phyloP scores from a whole-genome alignment of 2,329 filamentous ascomycete genomes.

The Clarireedia monteithiana region DNA sequence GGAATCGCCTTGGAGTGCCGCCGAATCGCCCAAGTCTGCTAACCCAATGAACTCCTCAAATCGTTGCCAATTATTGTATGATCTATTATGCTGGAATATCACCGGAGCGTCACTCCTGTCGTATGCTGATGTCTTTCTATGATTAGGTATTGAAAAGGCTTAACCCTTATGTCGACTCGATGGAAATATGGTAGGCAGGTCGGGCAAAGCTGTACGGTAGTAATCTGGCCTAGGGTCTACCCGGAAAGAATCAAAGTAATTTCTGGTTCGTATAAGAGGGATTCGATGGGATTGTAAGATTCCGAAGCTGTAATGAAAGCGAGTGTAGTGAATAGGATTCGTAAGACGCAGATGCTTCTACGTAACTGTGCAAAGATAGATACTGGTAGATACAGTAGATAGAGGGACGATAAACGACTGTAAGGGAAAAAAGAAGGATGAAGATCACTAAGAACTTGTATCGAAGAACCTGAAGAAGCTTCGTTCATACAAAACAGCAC shows the following conservation, averaged over 20 bases:
- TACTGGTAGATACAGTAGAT: no score
- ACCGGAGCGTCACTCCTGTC: not conserved
- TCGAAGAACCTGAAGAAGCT: not conserved
- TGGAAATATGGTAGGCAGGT: not conserved
- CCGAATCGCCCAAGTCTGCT: not conserved
- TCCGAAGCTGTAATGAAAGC: not conserved
- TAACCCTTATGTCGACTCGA: not conserved
- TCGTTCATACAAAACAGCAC: not conserved
- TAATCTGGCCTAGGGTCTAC: conserved; percentile 50
- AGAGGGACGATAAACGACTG: conserved; percentile 1
- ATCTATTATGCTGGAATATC: not conserved
- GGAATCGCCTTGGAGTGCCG: not conserved
- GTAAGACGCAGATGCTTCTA: not conserved
- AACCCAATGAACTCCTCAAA: not conserved
- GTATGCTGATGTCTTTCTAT: conserved; percentile 1
- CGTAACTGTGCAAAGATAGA: not conserved
- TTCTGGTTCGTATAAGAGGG: not conserved
- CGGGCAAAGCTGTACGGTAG: conserved; percentile 7
- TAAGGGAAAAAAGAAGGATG: not conserved
- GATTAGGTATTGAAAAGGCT: conserved; percentile 7
- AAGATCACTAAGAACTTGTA: not conserved
- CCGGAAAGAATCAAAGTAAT: conserved; percentile 39
- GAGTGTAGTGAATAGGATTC: not conserved
- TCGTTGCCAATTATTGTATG: not conserved
- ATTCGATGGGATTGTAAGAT: not conserved